Conservation (phyloP, 75 land plant genomes). For the Chamaecyparis obtusa region DNA sequence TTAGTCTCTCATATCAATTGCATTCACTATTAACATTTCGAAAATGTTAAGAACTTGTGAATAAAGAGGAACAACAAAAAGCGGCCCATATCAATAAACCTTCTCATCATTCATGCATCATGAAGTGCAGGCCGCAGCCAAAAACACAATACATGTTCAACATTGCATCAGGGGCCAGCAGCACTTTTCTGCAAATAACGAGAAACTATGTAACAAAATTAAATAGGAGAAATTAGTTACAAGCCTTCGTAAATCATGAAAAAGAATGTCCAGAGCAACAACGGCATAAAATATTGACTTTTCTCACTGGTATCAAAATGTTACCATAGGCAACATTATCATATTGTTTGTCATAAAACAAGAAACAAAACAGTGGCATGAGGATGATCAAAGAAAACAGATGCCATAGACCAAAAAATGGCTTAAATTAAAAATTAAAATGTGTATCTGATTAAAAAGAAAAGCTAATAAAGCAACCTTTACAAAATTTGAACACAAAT, state of each 20-base stretch:
- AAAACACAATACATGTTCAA: conserved; percentile 1
- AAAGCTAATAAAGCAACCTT: no score
- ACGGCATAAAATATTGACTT: not conserved
- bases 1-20: not conserved
- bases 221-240: not conserved
- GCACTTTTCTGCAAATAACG: conserved; percentile 1
- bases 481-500: no score
- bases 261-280: not conserved
- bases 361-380: not conserved
- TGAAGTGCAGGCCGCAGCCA: not conserved
- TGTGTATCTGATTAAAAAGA: not conserved
- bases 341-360: no score
- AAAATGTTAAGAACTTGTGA: not conserved
- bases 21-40: not conserved
- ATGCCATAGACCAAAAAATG: not conserved
- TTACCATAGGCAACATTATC: not conserved
- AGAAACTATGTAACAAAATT: not conserved
- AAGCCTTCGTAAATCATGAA: not conserved
- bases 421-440: no score
- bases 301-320: not conserved
- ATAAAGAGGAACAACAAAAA: not conserved
- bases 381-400: not conserved
- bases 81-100: not conserved
- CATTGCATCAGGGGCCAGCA: not conserved
- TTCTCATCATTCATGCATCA: not conserved